Evolutionary conservation across 208 protist species (phyloP), one percentile per base, ranked within the genome.

Genomic region (Crithidia fasciculata): DNA sequence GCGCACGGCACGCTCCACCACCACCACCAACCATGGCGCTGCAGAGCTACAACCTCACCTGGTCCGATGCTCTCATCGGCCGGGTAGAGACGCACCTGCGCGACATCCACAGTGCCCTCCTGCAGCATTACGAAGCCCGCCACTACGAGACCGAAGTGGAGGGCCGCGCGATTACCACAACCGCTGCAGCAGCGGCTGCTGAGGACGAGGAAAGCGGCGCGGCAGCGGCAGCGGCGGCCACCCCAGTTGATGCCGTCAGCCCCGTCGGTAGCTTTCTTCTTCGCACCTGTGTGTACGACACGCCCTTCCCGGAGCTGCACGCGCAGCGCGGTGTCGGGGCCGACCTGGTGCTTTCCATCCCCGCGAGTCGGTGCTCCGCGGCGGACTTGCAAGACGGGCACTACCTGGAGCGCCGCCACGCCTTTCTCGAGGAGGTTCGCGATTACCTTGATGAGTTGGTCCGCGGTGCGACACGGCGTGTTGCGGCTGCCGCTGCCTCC

Each of bases 251-350:
- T 57, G 86, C 74, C 1, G 84, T 94, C 44, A 84, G 76, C 43
- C 77, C 83, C 18, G 89, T 74, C 13, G 92, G 89, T n/a, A 93
- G 92, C 69, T 94, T 94, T 72, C 80, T 91, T 15, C 78, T 95
- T 3, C 92, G 92, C 72, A 91, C 85, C 15, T 92, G 86, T 64
- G 80, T 88, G 43, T 82, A 94, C 78, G 81, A 76, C 47, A 80
- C 83, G 6, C 88, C 91, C 12, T 91, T 93, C 47, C 64, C 72
- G 13, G 77, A 84, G 37, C 74, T 89, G 43, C 86, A 94, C 70
- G 58, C 75, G 15, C 45, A 85, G 54, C 68, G 74, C 50, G 88
- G 88, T 52, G 85, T 94, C 12, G 91, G 91, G 15, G 88, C 82
- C 10, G 91, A 96, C 69, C 74, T 96, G 43, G 83, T 84, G 16